These are phyloP conservation scores for Cercospora zeina DNA, from an alignment of 2,329 filamentous ascomycete species.

Conservation along the genomic window DNA sequence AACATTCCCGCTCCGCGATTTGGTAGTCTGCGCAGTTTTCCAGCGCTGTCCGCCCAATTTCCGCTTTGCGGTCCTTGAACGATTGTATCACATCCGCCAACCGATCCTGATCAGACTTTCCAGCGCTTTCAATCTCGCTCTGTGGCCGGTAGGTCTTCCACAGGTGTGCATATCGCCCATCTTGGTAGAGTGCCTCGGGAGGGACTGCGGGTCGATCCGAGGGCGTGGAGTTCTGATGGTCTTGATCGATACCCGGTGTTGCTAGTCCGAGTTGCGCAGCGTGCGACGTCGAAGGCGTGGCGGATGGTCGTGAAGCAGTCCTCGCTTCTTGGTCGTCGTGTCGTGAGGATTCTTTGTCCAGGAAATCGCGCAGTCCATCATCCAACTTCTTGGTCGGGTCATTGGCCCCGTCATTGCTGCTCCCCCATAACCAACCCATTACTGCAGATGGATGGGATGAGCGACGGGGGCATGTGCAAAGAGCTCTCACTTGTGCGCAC, in stretches of 20 bases:
- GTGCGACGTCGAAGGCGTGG: constrained; percentile 33
- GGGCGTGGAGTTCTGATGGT: constrained; percentile 29
- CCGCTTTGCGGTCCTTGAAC: constrained; percentile 77
- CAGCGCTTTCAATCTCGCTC: constrained; percentile 65
- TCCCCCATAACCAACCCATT: constrained; percentile 65
- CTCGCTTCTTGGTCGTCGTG: constrained; percentile 46
- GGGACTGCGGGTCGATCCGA: constrained; percentile 45
- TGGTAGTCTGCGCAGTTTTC: constrained; percentile 94
- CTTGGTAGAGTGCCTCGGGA: constrained; percentile 61
- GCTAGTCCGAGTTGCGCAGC: constrained; percentile 37
- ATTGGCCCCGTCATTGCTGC: constrained; percentile 48
- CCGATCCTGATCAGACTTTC: constrained; percentile 75
- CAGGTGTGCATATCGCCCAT: constrained; percentile 77
- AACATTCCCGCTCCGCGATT: constrained; percentile 78
- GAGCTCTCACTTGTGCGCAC: not conserved
- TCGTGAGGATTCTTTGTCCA: constrained; percentile 77
- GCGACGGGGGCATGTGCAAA: not conserved
- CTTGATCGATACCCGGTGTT: constrained; percentile 29
- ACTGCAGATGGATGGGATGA: constrained; percentile 11
- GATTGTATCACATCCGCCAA: constrained; percentile 76
- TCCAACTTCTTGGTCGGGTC: constrained; percentile 76
- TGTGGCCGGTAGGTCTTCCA: constrained; percentile 90
- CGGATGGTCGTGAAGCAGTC: constrained; percentile 9
- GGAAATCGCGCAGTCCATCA: constrained; percentile 78
- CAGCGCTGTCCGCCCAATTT: constrained; percentile 76